A percentile compares a stretch with the other conserved stretches of the same genome.
Conservation (phyloP, 2,329 filamentous ascomycete species). For the Fusarium sterilihyphosum region DNA sequence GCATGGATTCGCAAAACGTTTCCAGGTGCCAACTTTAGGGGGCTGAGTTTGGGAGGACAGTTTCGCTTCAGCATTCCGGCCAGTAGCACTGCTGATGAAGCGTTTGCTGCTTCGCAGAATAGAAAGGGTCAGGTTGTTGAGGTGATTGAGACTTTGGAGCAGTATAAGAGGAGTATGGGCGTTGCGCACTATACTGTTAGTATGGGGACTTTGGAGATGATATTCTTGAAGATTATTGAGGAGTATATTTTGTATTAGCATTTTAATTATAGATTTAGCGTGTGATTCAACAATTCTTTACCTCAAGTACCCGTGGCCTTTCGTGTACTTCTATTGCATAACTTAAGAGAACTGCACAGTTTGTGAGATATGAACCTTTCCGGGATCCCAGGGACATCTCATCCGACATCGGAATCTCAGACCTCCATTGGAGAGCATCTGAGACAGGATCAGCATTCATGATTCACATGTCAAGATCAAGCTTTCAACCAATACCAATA, state of each 20-base stretch:
- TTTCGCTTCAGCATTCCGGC: neutral
- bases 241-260: neutral
- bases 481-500: neutral
- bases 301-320: accelerated
- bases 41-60: neutral
- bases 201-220: constrained; percentile 4
- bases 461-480: neutral
- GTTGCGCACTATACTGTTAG: neutral
- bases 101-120: neutral
- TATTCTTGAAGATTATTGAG: neutral
- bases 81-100: neutral
- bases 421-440: neutral
- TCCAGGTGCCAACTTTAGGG: neutral
- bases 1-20: neutral
- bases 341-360: neutral
- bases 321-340: neutral
- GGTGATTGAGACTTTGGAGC: neutral
- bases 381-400: accelerated
- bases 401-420: neutral
- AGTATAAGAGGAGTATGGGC: neutral
- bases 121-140: neutral
- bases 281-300: accelerated
- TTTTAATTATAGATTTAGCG: neutral
- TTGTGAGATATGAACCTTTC: too few species aligned
- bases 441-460: neutral